A percentile compares a stretch with the other conserved stretches of the same genome.
Evolutionary conservation across 257 asterid genomes (phyloP).

Genomic region (Prunella vulgaris): DNA sequence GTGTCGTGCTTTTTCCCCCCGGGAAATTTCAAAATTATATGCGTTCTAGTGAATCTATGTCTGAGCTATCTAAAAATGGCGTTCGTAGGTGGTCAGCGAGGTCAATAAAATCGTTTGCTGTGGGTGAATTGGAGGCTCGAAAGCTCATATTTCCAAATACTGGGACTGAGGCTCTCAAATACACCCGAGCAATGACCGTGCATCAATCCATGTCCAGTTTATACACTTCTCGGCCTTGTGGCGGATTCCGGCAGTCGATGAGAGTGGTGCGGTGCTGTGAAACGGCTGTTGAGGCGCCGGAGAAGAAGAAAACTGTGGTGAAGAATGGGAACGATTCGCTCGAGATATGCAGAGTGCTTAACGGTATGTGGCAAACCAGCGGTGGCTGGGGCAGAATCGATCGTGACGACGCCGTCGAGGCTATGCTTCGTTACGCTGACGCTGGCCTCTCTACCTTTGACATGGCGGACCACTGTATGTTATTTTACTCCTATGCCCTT

Average conservation of each 20-base stretch:
- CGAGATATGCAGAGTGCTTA: slow-evolving; percentile 83
- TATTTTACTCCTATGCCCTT: too few relatives aligned
- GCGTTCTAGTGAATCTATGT: too few relatives aligned
- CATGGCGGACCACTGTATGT: slow-evolving; percentile 94
- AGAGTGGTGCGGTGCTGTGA: too few relatives aligned
- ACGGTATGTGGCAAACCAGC: slow-evolving; percentile 98
- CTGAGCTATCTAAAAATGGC: slow-evolving; percentile 13
- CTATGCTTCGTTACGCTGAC: slow-evolving; percentile 81
- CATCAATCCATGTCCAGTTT: too few relatives aligned
- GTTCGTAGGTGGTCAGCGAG: slow-evolving; percentile 81
- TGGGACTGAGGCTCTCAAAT: slow-evolving; percentile 92
- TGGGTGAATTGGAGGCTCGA: slow-evolving; percentile 88
- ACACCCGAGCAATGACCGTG: too few relatives aligned
- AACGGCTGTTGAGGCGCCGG: too few relatives aligned
- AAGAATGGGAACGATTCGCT: slow-evolving; percentile 66
- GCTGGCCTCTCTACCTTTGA: slow-evolving; percentile 95
- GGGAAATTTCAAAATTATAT: background rate
- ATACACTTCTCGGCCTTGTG: too few relatives aligned
- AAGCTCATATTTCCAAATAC: slow-evolving; percentile 79
- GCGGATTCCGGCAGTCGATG: too few relatives aligned
- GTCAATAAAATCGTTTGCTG: slow-evolving; percentile 73
- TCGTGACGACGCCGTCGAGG: slow-evolving; percentile 78
- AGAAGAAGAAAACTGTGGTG: too few relatives aligned
- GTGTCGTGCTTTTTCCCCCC: too few relatives aligned
- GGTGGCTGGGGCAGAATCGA: slow-evolving; percentile 97